phyloP scores from a whole-genome alignment of 306 rosid species.

The Gillenia trifoliata region DNA sequence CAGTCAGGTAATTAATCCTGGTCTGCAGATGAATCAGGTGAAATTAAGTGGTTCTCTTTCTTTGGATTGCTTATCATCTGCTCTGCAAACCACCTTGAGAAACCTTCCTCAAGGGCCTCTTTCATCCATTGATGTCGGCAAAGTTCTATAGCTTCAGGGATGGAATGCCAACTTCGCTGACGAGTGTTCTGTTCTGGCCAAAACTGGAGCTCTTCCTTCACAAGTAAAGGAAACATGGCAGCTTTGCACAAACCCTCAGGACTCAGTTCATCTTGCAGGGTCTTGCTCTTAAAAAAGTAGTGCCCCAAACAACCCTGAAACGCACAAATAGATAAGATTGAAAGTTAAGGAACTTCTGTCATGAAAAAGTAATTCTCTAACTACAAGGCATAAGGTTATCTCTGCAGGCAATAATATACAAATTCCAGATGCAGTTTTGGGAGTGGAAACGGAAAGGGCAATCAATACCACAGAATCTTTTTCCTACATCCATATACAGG shows the following conservation, averaged over 20 bases:
- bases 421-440: neutral
- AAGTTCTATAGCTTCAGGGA: constrained; percentile 22
- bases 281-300: constrained; percentile 37
- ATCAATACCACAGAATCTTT: neutral
- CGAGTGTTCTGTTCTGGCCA: constrained; percentile 47
- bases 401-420: neutral
- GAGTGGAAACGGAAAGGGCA: neutral
- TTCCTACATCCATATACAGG: neutral
- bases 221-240: constrained; percentile 37
- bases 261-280: constrained; percentile 34
- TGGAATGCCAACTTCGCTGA: constrained; percentile 35
- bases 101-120: constrained; percentile 28
- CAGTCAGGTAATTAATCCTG: constrained; percentile 1
- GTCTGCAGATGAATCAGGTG: constrained; percentile 4
- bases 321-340: neutral
- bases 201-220: constrained; percentile 34
- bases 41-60: constrained; percentile 8
- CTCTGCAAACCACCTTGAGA: constrained; percentile 29
- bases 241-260: constrained; percentile 40
- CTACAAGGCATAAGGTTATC: neutral
- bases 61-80: neutral
- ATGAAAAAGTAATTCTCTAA: neutral
- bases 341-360: neutral
- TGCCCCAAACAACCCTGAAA: constrained; percentile 33
- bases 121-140: constrained; percentile 42